These are phyloP conservation scores for Phytophthora aleatoria DNA, from an alignment of 352 stramenopile genomes.

Conservation along the genomic window DNA sequence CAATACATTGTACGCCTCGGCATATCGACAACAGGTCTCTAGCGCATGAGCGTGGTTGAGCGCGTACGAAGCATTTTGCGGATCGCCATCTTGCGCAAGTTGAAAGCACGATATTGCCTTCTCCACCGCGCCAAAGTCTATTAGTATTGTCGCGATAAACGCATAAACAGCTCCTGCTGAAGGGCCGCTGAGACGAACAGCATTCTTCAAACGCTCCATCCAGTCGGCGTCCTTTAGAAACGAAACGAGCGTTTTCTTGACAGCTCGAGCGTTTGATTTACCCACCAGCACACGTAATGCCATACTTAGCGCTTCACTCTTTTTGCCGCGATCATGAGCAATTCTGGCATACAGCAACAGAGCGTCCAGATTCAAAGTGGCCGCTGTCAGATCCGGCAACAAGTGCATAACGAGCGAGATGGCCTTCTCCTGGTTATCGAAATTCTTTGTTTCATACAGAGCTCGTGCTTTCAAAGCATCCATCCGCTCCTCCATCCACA, in stretches of 20 bases:
- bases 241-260: slow-evolving; percentile 56
- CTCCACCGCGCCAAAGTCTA: slow-evolving; percentile 66
- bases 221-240: slow-evolving; percentile 40
- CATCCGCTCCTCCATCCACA: slow-evolving; percentile 50
- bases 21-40: slow-evolving; percentile 50
- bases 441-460: slow-evolving; percentile 49
- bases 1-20: slow-evolving; percentile 49
- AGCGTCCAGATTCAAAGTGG: slow-evolving; percentile 65
- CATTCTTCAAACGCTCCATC: slow-evolving; percentile 48
- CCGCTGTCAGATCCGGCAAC: slow-evolving; percentile 55
- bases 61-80: slow-evolving; percentile 58
- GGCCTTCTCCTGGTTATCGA: slow-evolving; percentile 53
- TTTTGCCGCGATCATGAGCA: slow-evolving; percentile 62
- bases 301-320: slow-evolving; percentile 72
- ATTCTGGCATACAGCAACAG: slow-evolving; percentile 66
- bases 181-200: slow-evolving; percentile 39
- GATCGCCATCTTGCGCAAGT: slow-evolving; percentile 42
- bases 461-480: slow-evolving; percentile 53
- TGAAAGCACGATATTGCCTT: slow-evolving; percentile 63
- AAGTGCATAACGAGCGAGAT: slow-evolving; percentile 63
- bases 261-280: slow-evolving; percentile 49
- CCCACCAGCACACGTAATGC: slow-evolving; percentile 61
- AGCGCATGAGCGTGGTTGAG: slow-evolving; percentile 72
- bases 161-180: slow-evolving; percentile 70
- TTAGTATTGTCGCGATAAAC: slow-evolving; percentile 77